phyloP scores from a whole-genome alignment of 352 stramenopile species.

The Pythium pyrilobum region DNA sequence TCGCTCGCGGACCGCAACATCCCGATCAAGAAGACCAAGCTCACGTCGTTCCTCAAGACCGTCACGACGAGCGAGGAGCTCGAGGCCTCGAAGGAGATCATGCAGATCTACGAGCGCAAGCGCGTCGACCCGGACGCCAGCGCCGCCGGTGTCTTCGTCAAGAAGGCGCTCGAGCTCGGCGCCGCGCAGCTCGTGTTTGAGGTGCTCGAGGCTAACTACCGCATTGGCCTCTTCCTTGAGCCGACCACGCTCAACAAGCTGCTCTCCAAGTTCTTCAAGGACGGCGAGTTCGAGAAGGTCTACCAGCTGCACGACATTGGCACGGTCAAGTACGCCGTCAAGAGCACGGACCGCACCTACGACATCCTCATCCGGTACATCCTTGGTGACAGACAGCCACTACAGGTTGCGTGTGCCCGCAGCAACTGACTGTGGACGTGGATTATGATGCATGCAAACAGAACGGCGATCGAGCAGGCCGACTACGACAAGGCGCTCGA shows the following conservation, averaged over 20 bases:
- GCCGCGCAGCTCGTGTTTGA: slow-evolving; percentile 67
- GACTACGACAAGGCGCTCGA: slow-evolving; percentile 70
- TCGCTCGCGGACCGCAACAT: slow-evolving; percentile 65
- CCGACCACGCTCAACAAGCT: slow-evolving; percentile 79
- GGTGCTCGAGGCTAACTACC: slow-evolving; percentile 77
- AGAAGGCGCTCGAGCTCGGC: slow-evolving; percentile 79
- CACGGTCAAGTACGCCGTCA: slow-evolving; percentile 75
- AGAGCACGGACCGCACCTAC: slow-evolving; percentile 79
- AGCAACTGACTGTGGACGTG: neutral
- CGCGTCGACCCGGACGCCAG: slow-evolving; percentile 74
- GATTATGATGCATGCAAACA: slow-evolving; percentile 5
- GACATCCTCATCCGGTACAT: slow-evolving; percentile 75
- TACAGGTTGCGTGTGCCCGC: too few species aligned
- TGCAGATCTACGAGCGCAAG: slow-evolving; percentile 87
- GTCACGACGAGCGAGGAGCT: slow-evolving; percentile 78
- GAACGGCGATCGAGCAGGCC: slow-evolving; percentile 62
- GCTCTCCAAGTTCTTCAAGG: slow-evolving; percentile 76
- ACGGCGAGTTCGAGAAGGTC: slow-evolving; percentile 74
- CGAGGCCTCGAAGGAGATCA: slow-evolving; percentile 77
- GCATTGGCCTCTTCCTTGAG: slow-evolving; percentile 78
- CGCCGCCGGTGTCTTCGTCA: slow-evolving; percentile 71
- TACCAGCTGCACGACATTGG: slow-evolving; percentile 74
- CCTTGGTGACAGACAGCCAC: neutral
- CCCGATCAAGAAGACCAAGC: slow-evolving; percentile 79
- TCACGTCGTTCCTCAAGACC: slow-evolving; percentile 79